Evolutionary conservation across 768 basidiomycete genomes (phyloP), one percentile per base, ranked within the genome.

Genomic region (Lanmaoa pseudosensibilis): DNA sequence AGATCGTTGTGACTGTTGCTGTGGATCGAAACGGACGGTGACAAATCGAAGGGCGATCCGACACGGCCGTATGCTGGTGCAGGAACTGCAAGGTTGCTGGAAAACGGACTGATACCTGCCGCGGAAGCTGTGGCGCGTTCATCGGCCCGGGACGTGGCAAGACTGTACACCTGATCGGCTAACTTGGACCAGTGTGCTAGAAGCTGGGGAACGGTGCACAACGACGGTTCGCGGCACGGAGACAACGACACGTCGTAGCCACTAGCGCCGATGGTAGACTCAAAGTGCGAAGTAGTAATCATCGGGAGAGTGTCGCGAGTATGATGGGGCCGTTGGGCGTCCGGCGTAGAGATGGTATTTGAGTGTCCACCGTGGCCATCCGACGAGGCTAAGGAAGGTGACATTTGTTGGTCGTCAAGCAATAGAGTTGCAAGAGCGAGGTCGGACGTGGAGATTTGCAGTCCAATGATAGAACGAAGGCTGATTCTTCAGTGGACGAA

Each of bases 341-440:
- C 43, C 2, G 49, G 47, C 3, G 50, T 11, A 25, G 60, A 25
- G 50, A 40, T n/a, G 18, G 62, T 72, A 72, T 72, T 72, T 72
- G 70, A 72, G 64, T 25, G 54, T 6, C 27, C 41, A 39, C 13
- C 15, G 45, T 40, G 47, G 47, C 18, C 21, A 10, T 55, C 52
- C 13, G 54, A 41, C 13, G 56, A 49, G 47, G 45, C 71, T 33
- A 57, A 61, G 61, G 68, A 69, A 69, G 71, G 66, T 9, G 68
- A 57, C 64, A 72, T 70, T 62, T 64, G 64, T 60, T 73, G 70
- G 70, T 73, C 25, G 68, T 69, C 69, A 72, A 43, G 69, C 50
- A 62, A 38, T 61, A 55, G 65, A 60, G 56, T 57, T 62, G 68
- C 61, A 68, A 59, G 57, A 19, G 32, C 33, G 33, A 51, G 32